Percentiles rank a stretch among this genome's conserved stretches.
These are phyloP conservation scores for Teunomyces funiuensis DNA, from an alignment of 805 yeast species.

Conservation along the genomic window DNA sequence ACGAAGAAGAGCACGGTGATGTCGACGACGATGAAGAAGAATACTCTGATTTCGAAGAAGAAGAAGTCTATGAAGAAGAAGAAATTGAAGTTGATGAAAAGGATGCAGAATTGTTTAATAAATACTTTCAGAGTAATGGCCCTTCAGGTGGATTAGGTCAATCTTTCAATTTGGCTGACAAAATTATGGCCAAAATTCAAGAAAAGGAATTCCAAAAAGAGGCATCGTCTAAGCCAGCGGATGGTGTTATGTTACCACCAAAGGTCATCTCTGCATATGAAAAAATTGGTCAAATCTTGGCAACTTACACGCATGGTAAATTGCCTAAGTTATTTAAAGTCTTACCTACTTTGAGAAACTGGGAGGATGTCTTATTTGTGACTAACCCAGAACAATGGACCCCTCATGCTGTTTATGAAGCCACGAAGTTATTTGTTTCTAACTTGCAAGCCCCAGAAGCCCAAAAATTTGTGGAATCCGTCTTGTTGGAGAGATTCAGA, in stretches of 20 bases:
- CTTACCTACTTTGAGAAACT: constrained; percentile 85
- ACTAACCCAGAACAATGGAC: constrained; percentile 95
- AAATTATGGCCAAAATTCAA: constrained; percentile 84
- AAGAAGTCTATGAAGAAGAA: constrained; percentile 50
- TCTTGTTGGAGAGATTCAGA: constrained; percentile 71
- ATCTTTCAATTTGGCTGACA: constrained; percentile 80
- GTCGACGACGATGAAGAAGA: constrained; percentile 51
- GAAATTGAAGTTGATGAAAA: constrained; percentile 71
- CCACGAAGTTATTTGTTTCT: constrained; percentile 90
- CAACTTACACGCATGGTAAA: constrained; percentile 92
- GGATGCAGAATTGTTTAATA: constrained; percentile 82
- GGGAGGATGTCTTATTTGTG: constrained; percentile 94
- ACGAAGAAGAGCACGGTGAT: constrained; percentile 37
- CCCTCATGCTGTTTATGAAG: constrained; percentile 91
- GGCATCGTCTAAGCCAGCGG: constrained; percentile 44
- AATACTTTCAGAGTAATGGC: constrained; percentile 54
- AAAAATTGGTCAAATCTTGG: constrained; percentile 82
- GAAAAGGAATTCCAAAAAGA: constrained; percentile 54
- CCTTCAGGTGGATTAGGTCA: constrained; percentile 32
- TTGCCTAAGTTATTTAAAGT: constrained; percentile 96
- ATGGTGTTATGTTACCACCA: constrained; percentile 88
- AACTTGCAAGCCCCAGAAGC: constrained; percentile 86
- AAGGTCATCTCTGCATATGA: constrained; percentile 94
- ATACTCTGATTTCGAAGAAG: constrained; percentile 55
- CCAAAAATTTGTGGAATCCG: constrained; percentile 71